Base-by-base conservation (phyloP, 805 yeast genomes). In the Myxozyma neglecta region DNA sequence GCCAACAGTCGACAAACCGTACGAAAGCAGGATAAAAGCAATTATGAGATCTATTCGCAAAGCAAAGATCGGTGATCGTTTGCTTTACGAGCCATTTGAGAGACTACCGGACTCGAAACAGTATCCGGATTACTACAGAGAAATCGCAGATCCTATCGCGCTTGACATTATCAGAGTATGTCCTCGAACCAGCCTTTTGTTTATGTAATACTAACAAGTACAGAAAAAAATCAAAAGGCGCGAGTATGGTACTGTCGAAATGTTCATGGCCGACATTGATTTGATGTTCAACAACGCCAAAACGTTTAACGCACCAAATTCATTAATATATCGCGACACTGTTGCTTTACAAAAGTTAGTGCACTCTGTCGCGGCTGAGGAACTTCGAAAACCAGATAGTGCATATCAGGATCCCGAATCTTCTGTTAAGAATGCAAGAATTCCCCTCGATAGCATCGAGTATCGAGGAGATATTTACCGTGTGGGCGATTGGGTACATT, bases 401-500 rank as follows among this genome's bases (percentile, higher is more conserved):
- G 96, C 87, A 57, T 88, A 86, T 68, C 79, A 75, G 51, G 80
- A 77, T 65, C 74, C 75, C 10, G 79, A 74, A 48, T 65, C 49
- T 2, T 87, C 81, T 86, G 88, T 64, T 90, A 86, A 74, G 85
- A 77, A 37, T 20, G 69, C 88, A 55, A 85, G 92, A 66, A 81
- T 85, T 66, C 96, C 97, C n/a, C 79, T 90, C 60, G 96, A 92
- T 72, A 82, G 83, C 55, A 81, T 90, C 45, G 86, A 84, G 56
- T 83, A 86, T 45, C 81, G 86, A 67, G 94, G 91, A 1, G 85
- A 84, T 67, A 78, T 79, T 5, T 94, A 88, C 76, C 82, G 82
- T 65, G 90, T 94, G 50, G 99, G 99, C 65, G 97, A 92, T 74
- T 94, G 98, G 98, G 90, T 93, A 14, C 83, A 92, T 65, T 80